Conservation (phyloP, 768 basidiomycete species). For the Psilocybe azurescens region DNA sequence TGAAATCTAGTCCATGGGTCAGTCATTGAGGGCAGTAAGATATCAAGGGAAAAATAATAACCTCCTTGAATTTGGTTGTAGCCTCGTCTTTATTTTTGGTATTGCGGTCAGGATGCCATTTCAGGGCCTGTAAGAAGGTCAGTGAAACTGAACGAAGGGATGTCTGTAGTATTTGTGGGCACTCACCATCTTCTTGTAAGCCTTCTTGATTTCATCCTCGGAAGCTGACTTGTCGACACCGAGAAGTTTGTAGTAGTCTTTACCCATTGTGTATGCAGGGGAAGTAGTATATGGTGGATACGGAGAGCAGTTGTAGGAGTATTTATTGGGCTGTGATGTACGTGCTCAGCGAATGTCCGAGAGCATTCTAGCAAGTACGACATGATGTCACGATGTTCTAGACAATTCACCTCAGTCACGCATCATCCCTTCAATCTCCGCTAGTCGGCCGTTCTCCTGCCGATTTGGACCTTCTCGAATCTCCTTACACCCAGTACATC, state of each 20-base stretch:
- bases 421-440: slow-evolving; percentile 7
- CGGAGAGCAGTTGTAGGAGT: slow-evolving; percentile 7
- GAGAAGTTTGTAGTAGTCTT: slow-evolving; percentile 88
- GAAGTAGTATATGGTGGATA: slow-evolving; percentile 8
- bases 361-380: slow-evolving; percentile 33
- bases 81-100: slow-evolving; percentile 79
- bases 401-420: slow-evolving; percentile 2
- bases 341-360: slow-evolving; percentile 17
- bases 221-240: slow-evolving; percentile 74
- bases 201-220: slow-evolving; percentile 91
- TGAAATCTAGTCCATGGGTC: slow-evolving; percentile 60
- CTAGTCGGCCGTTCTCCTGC: not conserved
- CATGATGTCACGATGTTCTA: slow-evolving; percentile 35
- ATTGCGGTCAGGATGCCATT: slow-evolving; percentile 96
- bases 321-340: slow-evolving; percentile 18
- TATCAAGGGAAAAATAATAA: slow-evolving; percentile 27
- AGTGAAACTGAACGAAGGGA: slow-evolving; percentile 10
- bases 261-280: slow-evolving; percentile 57
- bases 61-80: slow-evolving; percentile 91
- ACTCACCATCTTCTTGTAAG: slow-evolving; percentile 91
- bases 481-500: not conserved
- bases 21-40: not conserved
- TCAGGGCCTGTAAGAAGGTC: slow-evolving; percentile 64
- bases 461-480: not conserved
- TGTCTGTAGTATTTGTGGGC: not conserved